phyloP scores from a whole-genome alignment of 331 rosid species.

The Pyrus hybrid region DNA sequence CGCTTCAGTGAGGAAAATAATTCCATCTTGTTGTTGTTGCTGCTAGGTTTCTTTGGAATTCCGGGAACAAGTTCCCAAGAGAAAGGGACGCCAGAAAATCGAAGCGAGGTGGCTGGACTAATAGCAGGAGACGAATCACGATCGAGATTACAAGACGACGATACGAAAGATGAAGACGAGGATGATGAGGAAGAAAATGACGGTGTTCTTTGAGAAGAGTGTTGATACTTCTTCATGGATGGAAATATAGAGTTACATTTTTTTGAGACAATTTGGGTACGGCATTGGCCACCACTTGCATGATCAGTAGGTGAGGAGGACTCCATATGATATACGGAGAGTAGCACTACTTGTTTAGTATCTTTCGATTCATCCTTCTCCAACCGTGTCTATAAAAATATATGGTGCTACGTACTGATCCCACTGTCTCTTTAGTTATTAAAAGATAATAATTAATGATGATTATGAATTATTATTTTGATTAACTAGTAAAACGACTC shows the following conservation, averaged over 20 bases:
- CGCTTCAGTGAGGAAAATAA: conserved; percentile 20
- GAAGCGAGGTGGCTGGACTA: conserved; percentile 38
- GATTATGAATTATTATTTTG: no score
- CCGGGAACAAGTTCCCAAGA: conserved; percentile 96
- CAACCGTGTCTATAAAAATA: no score
- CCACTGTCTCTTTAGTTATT: background rate
- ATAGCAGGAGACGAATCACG: conserved; percentile 24
- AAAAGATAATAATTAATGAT: background rate
- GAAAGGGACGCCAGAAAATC: conserved; percentile 73
- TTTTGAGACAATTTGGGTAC: conserved; percentile 18
- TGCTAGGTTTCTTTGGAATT: conserved; percentile 66
- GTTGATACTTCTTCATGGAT: conserved; percentile 1
- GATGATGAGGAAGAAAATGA: conserved; percentile 38
- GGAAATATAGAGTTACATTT: conserved; percentile 20
- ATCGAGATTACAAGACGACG: conserved; percentile 26
- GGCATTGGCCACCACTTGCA: background rate
- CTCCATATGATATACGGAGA: conserved; percentile 21
- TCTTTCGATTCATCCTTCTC: background rate
- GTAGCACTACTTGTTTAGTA: no score
- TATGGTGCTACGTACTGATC: background rate
- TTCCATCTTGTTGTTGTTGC: conserved; percentile 28
- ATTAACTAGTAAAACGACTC: background rate
- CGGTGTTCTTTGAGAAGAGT: conserved; percentile 35
- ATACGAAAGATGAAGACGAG: conserved; percentile 30
- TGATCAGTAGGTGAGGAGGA: conserved; percentile 19